Percentiles rank a stretch among this genome's conserved stretches.
phyloP scores from a whole-genome alignment of 305 asterid species.

The Coffea humblotiana region DNA sequence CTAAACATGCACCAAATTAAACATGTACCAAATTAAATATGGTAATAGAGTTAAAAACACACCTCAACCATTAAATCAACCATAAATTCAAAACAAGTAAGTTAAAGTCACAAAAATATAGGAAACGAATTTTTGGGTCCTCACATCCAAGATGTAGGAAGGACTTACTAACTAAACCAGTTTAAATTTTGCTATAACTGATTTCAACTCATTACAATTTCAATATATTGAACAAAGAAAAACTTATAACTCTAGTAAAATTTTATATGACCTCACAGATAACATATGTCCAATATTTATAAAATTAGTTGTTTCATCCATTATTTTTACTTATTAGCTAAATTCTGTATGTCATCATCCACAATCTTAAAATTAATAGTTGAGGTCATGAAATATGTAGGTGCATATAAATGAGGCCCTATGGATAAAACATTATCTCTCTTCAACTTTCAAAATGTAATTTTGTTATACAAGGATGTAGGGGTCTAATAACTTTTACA shows the following conservation, averaged over 20 bases:
- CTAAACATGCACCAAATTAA: too few species aligned
- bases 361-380: not conserved
- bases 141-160: too few species aligned
- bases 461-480: not conserved
- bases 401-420: not conserved
- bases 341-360: not conserved
- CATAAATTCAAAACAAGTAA: too few species aligned
- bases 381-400: not conserved
- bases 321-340: not conserved
- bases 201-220: not conserved
- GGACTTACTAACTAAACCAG: not conserved
- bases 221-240: not conserved
- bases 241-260: not conserved
- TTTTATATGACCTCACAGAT: not conserved
- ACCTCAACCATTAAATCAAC: too few species aligned
- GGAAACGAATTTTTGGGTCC: too few species aligned
- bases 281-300: not conserved
- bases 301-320: not conserved
- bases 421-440: not conserved
- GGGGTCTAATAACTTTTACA: not conserved
- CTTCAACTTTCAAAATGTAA: not conserved
- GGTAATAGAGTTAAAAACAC: too few species aligned
- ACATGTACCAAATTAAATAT: too few species aligned
- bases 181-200: not conserved
- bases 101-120: too few species aligned